phyloP scores from a whole-genome alignment of 306 rosid genomes.

The Comarum palustre region DNA sequence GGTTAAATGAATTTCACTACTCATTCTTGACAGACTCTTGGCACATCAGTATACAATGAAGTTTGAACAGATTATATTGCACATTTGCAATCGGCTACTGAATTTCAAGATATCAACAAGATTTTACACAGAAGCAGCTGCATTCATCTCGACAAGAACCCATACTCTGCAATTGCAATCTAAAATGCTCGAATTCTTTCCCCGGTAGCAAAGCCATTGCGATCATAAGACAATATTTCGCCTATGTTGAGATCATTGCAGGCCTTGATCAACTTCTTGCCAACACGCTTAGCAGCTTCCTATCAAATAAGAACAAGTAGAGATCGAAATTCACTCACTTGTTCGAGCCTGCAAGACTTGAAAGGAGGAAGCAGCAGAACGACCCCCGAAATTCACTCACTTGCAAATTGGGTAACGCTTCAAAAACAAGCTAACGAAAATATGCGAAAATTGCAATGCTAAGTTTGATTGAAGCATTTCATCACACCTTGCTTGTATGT shows the following conservation, averaged over 20 bases:
- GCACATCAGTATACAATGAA: not conserved
- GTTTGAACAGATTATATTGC: not conserved
- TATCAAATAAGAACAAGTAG: conserved; percentile 3
- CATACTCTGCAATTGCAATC: conserved; percentile 54
- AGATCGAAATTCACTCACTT: conserved; percentile 39
- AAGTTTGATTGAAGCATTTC: conserved; percentile 29
- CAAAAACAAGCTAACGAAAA: not conserved
- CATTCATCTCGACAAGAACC: conserved; percentile 62
- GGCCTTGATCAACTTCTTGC: conserved; percentile 70
- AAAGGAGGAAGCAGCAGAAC: conserved; percentile 29
- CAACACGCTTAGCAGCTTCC: conserved; percentile 82
- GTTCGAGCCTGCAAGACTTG: conserved; percentile 37
- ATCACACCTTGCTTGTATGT: too few species aligned
- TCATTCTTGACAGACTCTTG: not conserved
- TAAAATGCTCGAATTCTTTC: conserved; percentile 71
- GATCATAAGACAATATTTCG: conserved; percentile 72
- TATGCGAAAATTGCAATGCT: not conserved
- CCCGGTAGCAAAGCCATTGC: conserved; percentile 64
- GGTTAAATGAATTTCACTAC: not conserved
- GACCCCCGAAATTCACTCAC: too few species aligned
- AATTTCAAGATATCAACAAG: not conserved
- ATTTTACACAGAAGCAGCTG: not conserved
- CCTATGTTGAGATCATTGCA: conserved; percentile 56
- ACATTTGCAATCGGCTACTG: too few species aligned
- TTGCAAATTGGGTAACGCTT: not conserved